phyloP scores from a whole-genome alignment of 495 filamentous ascomycete genomes.

The Rhizodiscina lignyota region DNA sequence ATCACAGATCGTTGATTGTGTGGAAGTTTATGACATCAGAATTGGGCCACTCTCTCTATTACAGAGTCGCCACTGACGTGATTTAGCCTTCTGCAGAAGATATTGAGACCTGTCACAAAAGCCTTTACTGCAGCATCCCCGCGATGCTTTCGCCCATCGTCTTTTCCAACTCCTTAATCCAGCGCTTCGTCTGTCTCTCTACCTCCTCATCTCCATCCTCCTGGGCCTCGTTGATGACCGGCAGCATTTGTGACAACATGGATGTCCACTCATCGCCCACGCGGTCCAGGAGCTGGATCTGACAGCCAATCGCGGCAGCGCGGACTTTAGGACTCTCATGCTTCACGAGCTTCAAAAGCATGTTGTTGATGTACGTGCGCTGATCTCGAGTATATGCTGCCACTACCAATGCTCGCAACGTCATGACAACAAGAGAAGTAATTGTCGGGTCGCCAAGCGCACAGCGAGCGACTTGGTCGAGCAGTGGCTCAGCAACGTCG shows the following conservation, averaged over 20 bases:
- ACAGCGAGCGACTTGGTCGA: conserved; percentile 47
- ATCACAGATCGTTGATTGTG: too few species aligned
- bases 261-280: conserved; percentile 86
- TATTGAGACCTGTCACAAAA: too few species aligned
- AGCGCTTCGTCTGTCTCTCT: conserved; percentile 68
- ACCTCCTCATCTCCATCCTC: conserved; percentile 92
- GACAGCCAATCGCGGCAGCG: conserved; percentile 60
- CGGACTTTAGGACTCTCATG: too few species aligned
- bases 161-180: conserved; percentile 76
- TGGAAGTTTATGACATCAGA: too few species aligned
- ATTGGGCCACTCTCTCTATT: too few species aligned
- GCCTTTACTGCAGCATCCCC: too few species aligned
- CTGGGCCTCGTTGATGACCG: conserved; percentile 81
- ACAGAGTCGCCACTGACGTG: too few species aligned
- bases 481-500: conserved; percentile 48
- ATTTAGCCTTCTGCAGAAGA: too few species aligned
- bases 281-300: conserved; percentile 58
- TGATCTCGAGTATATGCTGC: conserved; percentile 68
- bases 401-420: conserved; percentile 53
- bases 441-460: conserved; percentile 26
- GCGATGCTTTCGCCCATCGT: conserved; percentile 77
- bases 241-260: conserved; percentile 83
- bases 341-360: conserved; percentile 56
- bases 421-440: conserved; percentile 29
- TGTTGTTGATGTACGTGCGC: conserved; percentile 67